Evolutionary conservation across 2,329 filamentous ascomycete species (phyloP), one percentile per base, ranked within the genome.

Genomic region (Ophiostoma himal-ulmi): DNA sequence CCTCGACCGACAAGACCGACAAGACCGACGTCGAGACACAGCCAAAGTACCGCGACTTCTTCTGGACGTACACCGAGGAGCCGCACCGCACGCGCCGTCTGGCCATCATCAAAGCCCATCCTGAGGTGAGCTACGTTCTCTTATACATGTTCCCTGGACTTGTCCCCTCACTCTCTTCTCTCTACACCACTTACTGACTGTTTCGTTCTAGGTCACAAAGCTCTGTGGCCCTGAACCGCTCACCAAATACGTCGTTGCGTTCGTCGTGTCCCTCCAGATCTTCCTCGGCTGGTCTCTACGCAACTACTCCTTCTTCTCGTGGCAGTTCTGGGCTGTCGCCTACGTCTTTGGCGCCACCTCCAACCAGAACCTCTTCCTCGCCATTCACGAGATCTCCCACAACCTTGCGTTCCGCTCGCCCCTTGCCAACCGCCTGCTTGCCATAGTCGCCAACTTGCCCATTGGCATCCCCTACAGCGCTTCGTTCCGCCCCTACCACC

Each of bases 21-120:
- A 57, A 57, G 14, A 2, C 60, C 20, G 62, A 65, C 41, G 73
- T 80, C 69, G 80, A 82, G 75, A 73, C 44, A 1, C 62, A 68
- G 37, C 36, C 76, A n/a, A 79, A 79, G 68, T 78, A 83, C 73
- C 77, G 89, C 73, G 85, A 89, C 79, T 98, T 98, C 85, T 97
- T 96, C 83, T 98, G 96, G 95, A 97, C 95, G 57, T 98, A 99
- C 79, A 97, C 95, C 11, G 95, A 99, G 80, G 95, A 99, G 81
- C 95, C 95, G 73, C 95, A 99, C 81, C 88, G 93, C 75, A 95
- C 94, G 41, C 86, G 95, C 75, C 88, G 95, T 71, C 88, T 94
- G 76, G 93, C 93, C 73, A 99, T 99, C 76, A 98, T 99, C 81
- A 98, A 97, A 83, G 94, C 94, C 70, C 94, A 99, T 79, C 95